Evolutionary conservation across 116 monocot species (phyloP).

Genomic region (Posidonia oceanica): DNA sequence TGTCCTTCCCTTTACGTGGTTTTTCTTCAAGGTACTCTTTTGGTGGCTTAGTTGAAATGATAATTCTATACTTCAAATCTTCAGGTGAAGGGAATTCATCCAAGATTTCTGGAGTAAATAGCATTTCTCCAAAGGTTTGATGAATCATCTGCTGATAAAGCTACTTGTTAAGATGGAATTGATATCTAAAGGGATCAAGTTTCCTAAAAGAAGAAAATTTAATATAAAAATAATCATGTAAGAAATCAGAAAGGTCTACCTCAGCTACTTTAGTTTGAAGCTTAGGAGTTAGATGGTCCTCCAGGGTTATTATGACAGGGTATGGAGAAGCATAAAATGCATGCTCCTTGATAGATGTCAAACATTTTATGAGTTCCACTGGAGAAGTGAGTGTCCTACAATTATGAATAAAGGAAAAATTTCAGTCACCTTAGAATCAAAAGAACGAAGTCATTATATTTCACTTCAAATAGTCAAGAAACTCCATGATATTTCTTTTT

Average conservation of each 20-base stretch:
- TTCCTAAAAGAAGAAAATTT: no score
- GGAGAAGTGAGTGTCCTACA: conserved; percentile 75
- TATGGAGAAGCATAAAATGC: conserved; percentile 63
- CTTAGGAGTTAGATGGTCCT: conserved; percentile 74
- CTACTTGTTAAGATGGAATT: no score
- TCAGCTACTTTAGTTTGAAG: conserved; percentile 74
- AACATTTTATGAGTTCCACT: conserved; percentile 61
- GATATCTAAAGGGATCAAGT: no score
- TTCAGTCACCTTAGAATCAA: no score
- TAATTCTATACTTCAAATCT: conserved; percentile 41
- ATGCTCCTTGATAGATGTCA: conserved; percentile 60
- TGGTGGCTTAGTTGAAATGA: conserved; percentile 86
- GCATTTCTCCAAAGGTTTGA: conserved; percentile 65
- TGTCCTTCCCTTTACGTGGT: conserved; percentile 23
- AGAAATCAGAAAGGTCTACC: conserved; percentile 7
- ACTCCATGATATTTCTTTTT: no score
- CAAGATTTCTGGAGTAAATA: conserved; percentile 48
- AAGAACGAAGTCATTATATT: no score
- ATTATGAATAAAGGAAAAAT: not conserved
- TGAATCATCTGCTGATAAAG: conserved; percentile 36
- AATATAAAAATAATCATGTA: no score
- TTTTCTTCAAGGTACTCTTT: conserved; percentile 58
- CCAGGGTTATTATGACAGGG: conserved; percentile 70
- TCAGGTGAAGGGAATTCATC: conserved; percentile 74
- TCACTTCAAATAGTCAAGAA: no score